Conservation (phyloP, 352 stramenopile species). For the Pythium aquatile region DNA sequence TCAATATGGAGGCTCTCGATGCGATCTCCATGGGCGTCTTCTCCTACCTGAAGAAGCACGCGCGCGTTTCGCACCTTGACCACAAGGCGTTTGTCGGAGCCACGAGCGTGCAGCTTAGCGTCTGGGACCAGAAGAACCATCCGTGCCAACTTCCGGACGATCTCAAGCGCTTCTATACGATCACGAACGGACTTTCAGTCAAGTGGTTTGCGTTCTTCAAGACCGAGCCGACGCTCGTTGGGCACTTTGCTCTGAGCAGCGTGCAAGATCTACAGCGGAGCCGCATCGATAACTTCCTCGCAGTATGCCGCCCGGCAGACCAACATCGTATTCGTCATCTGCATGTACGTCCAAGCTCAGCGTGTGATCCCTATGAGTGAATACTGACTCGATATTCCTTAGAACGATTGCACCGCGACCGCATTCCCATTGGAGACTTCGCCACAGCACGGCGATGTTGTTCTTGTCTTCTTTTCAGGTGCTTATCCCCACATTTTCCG, state of each 20-base stretch:
- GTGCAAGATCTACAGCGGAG: slow-evolving; percentile 57
- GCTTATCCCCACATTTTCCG: background rate
- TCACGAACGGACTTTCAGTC: slow-evolving; percentile 65
- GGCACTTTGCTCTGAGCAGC: slow-evolving; percentile 61
- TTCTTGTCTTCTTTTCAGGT: slow-evolving; percentile 35
- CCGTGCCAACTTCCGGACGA: slow-evolving; percentile 55
- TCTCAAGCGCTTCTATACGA: slow-evolving; percentile 64
- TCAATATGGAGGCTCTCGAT: slow-evolving; percentile 24
- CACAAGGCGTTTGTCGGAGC: slow-evolving; percentile 51
- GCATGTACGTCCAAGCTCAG: slow-evolving; percentile 6
- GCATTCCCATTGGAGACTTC: slow-evolving; percentile 60
- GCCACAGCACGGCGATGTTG: slow-evolving; percentile 55
- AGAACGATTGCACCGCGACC: slow-evolving; percentile 30
- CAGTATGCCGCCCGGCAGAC: slow-evolving; percentile 41
- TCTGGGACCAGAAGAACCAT: slow-evolving; percentile 76
- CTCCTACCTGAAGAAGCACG: slow-evolving; percentile 61
- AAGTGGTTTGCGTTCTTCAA: slow-evolving; percentile 70
- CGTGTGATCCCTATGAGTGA: background rate
- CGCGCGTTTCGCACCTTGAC: slow-evolving; percentile 52
- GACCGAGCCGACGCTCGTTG: slow-evolving; percentile 45
- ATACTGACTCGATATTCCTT: background rate
- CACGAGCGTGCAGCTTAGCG: slow-evolving; percentile 41
- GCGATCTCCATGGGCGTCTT: slow-evolving; percentile 70
- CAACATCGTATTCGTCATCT: slow-evolving; percentile 34
- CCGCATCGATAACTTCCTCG: slow-evolving; percentile 36